Evolutionary conservation across 2,329 filamentous ascomycete species (phyloP), one percentile per base, ranked within the genome.

Genomic region (Phaeoacremonium minimum): DNA sequence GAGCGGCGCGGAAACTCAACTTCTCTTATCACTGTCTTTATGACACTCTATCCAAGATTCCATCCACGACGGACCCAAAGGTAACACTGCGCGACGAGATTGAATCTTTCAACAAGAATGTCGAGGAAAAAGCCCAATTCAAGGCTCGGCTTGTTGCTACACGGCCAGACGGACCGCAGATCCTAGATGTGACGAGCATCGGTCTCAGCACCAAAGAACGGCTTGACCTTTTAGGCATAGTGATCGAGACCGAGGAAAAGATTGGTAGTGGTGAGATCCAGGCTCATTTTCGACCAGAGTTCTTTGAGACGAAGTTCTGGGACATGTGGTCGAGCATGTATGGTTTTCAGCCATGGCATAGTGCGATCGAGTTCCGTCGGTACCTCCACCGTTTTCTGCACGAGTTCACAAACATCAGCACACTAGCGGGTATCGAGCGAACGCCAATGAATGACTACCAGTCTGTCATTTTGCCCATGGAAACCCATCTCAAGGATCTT

Each of bases 231-330:
- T 26, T 26, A 4, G 36, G 41, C n/a, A 36, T 46, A n/a, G 43
- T 46, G 13, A 22, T 46, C 17, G 36, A 38, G 17, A 11, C 34
- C 4, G 43, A 46, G 18, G 38, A 39, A 11, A 15, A 31, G 18
- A 22, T 43, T 15, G 41, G 29, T 19, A 28, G 38, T 7, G 19
- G 22, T 15, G 36, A 46, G 36, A 46, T 46, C 32, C 43, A 46
- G 38, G 34, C 15, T 9, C 22, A 26, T n/a, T 26, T 26, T 26
- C 22, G n/a, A 26, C 43, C 43, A 11, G 41, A 37, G 12, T 56
- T 56, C 31, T 56, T 55, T 37, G 35, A 49, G 37, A 49, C 45
- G n/a, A 52, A 52, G 33, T 56, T 56, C 42, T 56, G 53, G 53
- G 53, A 49, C 29, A 50, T 53, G 41, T 56, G 53, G 53, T 47